Conservation (phyloP, 148 eudicot species). For the Fagopyrum homotropicum region DNA sequence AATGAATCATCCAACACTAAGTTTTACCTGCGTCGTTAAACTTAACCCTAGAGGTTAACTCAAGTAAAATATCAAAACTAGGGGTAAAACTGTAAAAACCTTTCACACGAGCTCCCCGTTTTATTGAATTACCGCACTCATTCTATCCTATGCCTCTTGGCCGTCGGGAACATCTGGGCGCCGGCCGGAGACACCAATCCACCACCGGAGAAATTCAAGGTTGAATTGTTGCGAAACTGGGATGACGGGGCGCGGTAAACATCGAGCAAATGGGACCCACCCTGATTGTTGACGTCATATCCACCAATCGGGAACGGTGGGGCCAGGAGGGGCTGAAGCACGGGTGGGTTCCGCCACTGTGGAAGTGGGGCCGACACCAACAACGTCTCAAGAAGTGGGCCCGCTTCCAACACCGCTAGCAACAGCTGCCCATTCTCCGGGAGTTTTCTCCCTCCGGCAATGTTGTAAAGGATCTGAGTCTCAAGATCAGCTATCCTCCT, state of each 20-base stretch:
- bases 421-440: constrained; percentile 40
- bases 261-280: constrained; percentile 2
- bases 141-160: constrained; percentile 8
- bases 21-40: too few species aligned
- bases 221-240: not conserved
- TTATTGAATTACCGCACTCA: not conserved
- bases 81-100: too few species aligned
- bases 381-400: constrained; percentile 44
- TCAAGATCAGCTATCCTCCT: constrained; percentile 15
- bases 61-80: too few species aligned
- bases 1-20: too few species aligned
- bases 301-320: constrained; percentile 23
- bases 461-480: constrained; percentile 20
- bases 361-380: constrained; percentile 45
- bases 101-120: not conserved
- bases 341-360: constrained; percentile 41
- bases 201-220: not conserved
- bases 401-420: constrained; percentile 39
- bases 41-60: too few species aligned
- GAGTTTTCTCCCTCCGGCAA: constrained; percentile 28
- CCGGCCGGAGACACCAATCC: not conserved
- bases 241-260: not conserved
- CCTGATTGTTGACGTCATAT: not conserved
- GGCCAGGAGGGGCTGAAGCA: constrained; percentile 13
- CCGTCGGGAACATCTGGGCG: not conserved